phyloP scores from a whole-genome alignment of 1,139 yeast species.

The Candida tropicalis region DNA sequence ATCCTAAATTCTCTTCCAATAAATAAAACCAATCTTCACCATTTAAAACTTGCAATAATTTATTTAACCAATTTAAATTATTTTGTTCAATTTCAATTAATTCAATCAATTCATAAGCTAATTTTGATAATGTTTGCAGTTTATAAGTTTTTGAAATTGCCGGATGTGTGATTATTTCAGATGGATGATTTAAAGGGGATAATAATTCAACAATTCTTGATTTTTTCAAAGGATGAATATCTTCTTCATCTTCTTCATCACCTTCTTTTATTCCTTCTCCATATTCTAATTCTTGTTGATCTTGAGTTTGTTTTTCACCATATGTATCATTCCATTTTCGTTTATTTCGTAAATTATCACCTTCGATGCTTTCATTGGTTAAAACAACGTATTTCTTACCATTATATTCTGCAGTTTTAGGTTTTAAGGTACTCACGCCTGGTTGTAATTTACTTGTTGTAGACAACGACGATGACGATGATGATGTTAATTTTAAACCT shows the following conservation, averaged over 20 bases:
- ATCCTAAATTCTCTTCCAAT: conserved; percentile 62
- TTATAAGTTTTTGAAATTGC: conserved; percentile 68
- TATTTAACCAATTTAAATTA: conserved; percentile 68
- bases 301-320: conserved; percentile 22
- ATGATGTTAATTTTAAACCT: conserved; percentile 32
- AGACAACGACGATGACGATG: too few relatives aligned
- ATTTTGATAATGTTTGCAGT: conserved; percentile 48
- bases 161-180: conserved; percentile 74
- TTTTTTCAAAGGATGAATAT: conserved; percentile 37
- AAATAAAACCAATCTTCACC: conserved; percentile 83
- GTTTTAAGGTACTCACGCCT: conserved; percentile 26
- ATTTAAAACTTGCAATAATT: conserved; percentile 72
- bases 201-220: conserved; percentile 56
- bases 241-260: conserved; percentile 24
- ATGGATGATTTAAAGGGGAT: conserved; percentile 78
- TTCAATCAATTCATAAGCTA: conserved; percentile 75
- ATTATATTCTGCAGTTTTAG: conserved; percentile 45
- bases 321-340: conserved; percentile 37
- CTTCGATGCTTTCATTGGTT: conserved; percentile 39
- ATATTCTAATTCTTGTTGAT: conserved; percentile 16
- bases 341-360: conserved; percentile 29
- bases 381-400: conserved; percentile 44
- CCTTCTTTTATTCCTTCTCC: conserved; percentile 33
- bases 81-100: conserved; percentile 80
- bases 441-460: conserved; percentile 13